Evolutionary conservation across 1,139 yeast genomes (phyloP).

Genomic region (Trichomonascaceae sp.): DNA sequence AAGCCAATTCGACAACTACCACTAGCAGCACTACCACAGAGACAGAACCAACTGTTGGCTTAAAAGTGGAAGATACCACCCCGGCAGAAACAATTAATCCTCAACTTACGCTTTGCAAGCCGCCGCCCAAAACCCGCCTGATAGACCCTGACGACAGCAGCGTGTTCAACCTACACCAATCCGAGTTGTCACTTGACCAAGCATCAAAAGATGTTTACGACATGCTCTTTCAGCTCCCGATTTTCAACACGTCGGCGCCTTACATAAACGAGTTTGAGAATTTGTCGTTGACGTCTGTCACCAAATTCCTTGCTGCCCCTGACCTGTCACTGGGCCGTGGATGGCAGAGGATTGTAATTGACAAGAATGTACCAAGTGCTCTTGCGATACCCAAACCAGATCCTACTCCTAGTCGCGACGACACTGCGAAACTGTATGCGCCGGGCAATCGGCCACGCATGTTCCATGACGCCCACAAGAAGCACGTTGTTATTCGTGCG

Average conservation of each 20-base stretch:
- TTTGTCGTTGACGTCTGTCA: constrained; percentile 21
- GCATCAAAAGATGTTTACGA: constrained; percentile 19
- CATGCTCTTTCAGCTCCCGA: constrained; percentile 15
- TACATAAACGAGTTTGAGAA: constrained; percentile 21
- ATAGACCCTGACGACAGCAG: not conserved
- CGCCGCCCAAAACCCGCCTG: no score
- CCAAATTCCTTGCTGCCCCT: constrained; percentile 22
- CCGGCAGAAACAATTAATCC: not conserved
- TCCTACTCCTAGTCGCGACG: no score
- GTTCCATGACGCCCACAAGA: constrained; percentile 12
- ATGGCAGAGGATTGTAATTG: constrained; percentile 24
- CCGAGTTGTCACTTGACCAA: constrained; percentile 31
- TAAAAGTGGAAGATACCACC: not conserved
- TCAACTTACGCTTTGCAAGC: no score
- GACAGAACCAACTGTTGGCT: not conserved
- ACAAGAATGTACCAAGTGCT: constrained; percentile 5
- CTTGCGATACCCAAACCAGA: no score
- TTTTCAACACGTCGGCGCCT: constrained; percentile 14
- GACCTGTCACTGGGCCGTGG: constrained; percentile 14
- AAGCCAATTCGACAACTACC: not conserved
- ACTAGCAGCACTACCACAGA: not conserved
- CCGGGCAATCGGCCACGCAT: constrained; percentile 6
- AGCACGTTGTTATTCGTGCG: constrained; percentile 28
- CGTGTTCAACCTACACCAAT: not conserved
- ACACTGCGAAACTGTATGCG: not conserved